Conservation (phyloP, 805 yeast genomes). For the Saccharomycopsis sp. region DNA sequence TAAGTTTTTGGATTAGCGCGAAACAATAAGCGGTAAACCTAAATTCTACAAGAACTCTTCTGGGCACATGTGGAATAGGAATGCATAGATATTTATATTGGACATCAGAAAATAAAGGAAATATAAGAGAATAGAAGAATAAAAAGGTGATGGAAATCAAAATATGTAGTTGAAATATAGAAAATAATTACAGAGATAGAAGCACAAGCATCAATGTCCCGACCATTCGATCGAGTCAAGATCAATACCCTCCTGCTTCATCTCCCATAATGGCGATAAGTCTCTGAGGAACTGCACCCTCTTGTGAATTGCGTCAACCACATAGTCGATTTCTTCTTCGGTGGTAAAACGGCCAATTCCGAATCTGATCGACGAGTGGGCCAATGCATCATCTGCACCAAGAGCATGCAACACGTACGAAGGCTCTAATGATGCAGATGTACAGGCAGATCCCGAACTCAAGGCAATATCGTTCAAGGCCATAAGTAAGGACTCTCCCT, state of each 20-base stretch:
- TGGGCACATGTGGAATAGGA: too few relatives aligned
- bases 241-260: constrained; percentile 98
- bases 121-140: too few relatives aligned
- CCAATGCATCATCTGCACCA: constrained; percentile 97
- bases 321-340: constrained; percentile 92
- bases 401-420: constrained; percentile 93
- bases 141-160: too few relatives aligned
- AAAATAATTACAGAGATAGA: neutral
- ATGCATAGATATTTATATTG: too few relatives aligned
- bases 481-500: constrained; percentile 96
- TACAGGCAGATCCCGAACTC: constrained; percentile 96
- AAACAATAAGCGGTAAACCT: too few relatives aligned
- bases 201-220: constrained; percentile 77
- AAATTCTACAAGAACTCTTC: too few relatives aligned
- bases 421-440: constrained; percentile 97
- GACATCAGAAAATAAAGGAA: too few relatives aligned
- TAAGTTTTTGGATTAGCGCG: too few relatives aligned
- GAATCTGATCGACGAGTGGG: constrained; percentile 96
- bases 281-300: constrained; percentile 89
- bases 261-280: constrained; percentile 95
- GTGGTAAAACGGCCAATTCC: constrained; percentile 98
- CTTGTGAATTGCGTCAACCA: constrained; percentile 77
- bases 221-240: constrained; percentile 94
- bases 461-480: constrained; percentile 95
- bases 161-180: neutral